Base-by-base conservation (phyloP, 202 grass and related monocot species). In the Carex arenaria region DNA sequence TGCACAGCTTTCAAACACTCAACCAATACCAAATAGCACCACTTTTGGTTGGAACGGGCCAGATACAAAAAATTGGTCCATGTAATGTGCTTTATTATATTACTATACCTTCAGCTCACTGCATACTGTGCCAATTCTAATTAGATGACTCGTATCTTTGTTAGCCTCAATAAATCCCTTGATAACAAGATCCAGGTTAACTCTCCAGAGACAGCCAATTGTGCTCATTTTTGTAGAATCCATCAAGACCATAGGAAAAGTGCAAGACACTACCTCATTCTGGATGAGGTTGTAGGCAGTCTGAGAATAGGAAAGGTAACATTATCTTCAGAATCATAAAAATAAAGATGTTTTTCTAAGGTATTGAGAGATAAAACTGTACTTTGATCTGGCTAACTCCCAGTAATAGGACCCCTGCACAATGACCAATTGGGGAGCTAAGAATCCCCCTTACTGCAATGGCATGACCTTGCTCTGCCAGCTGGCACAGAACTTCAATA, bases 241-340 rank as follows among this genome's bases (percentile, higher is more conserved):
- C 87, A 89, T 98, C 78, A 98, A 28, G 23, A 98, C 66, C 77
- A 85, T 64, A 92, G 92, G 88, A 85, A 98, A 93, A 76, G 93
- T 84, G 67, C 67, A 84, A 72, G 89, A 93, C 18, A 89, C 55
- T 79, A 98, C 90, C 85, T 98, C 95, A 72, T 89, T 67, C 53
- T 93, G 95, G 74, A 98, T 86, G 42, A 98, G 91, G 82, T 98
- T 95, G 85, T 98, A 98, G 38, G 91, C 65, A 87, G 91, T 98
- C 95, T 98, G 91, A 64, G 87, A 57, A 87, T 56, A 79, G 64
- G 87, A 34, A 56, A 23, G 78, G 40, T 23, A 84, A 69, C 71
- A 18, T 87, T 80, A 34, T 66, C 20, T 36, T 59, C 52, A 54
- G 3, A 62, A 60, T 68, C 10, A 83, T 36, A 78, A 63, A 80